Evolutionary conservation across 768 basidiomycete species (phyloP).

Genomic region (Mrakia hoshinonis): DNA sequence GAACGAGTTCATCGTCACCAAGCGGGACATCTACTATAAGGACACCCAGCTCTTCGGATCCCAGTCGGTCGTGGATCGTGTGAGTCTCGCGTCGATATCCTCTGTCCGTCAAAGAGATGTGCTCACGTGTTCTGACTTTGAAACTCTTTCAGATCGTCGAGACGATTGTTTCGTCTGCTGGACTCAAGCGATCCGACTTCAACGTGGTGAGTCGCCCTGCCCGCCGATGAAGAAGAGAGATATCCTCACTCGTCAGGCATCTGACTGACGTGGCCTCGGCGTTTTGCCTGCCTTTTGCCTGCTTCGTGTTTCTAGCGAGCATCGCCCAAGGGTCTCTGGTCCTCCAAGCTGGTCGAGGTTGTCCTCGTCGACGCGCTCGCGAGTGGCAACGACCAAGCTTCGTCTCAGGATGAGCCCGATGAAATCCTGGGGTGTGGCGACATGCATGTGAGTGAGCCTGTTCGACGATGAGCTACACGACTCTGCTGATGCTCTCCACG

Average conservation of each 20-base stretch:
- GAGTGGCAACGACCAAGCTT: too few species aligned
- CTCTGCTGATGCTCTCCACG: neutral
- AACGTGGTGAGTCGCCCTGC: constrained; percentile 8
- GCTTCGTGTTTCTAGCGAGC: neutral
- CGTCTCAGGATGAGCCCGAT: neutral
- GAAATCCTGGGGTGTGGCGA: neutral
- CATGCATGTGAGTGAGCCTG: neutral
- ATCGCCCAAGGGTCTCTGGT: constrained; percentile 22
- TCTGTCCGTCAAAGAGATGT: neutral
- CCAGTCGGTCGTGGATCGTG: neutral
- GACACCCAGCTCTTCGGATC: constrained; percentile 15
- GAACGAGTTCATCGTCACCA: constrained; percentile 9
- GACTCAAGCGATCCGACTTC: constrained; percentile 10
- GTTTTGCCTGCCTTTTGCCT: neutral
- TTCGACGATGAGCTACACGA: neutral
- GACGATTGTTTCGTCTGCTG: constrained; percentile 5
- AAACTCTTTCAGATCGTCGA: constrained; percentile 10
- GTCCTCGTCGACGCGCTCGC: neutral
- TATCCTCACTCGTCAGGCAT: neutral
- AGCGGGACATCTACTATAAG: constrained; percentile 14
- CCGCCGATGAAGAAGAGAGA: neutral
- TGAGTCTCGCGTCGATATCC: neutral
- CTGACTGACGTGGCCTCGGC: neutral
- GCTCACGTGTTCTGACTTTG: too few species aligned
- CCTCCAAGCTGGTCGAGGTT: constrained; percentile 5